phyloP scores from a whole-genome alignment of 257 asterid species.

The Solanum commersonii region DNA sequence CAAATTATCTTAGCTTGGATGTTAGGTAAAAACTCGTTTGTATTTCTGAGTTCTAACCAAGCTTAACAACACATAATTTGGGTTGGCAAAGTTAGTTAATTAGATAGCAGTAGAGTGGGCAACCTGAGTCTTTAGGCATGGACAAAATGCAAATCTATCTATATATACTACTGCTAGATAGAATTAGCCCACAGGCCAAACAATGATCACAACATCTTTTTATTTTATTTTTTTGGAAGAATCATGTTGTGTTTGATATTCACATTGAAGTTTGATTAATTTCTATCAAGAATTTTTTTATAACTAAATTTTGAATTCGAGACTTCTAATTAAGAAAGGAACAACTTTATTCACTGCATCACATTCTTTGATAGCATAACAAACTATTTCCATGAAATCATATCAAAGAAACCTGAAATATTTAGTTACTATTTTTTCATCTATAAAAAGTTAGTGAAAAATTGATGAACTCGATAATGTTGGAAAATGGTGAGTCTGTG shows the following conservation, averaged over 20 bases:
- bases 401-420: no score
- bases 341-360: background rate
- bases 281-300: no score
- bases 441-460: no score
- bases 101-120: background rate
- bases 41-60: background rate
- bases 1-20: background rate
- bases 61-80: background rate
- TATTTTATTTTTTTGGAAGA: no score
- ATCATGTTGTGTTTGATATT: no score
- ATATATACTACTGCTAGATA: no score
- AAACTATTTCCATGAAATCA: background rate
- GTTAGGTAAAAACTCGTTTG: background rate
- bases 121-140: background rate
- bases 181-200: background rate
- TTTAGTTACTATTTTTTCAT: background rate
- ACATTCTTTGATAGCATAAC: background rate
- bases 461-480: no score
- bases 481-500: no score
- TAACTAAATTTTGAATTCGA: no score
- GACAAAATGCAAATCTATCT: background rate
- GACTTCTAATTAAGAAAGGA: no score
- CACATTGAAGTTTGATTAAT: no score
- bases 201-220: no score
- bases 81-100: background rate